phyloP scores from a whole-genome alignment of 345 rosid genomes.

The Clausena lansium region DNA sequence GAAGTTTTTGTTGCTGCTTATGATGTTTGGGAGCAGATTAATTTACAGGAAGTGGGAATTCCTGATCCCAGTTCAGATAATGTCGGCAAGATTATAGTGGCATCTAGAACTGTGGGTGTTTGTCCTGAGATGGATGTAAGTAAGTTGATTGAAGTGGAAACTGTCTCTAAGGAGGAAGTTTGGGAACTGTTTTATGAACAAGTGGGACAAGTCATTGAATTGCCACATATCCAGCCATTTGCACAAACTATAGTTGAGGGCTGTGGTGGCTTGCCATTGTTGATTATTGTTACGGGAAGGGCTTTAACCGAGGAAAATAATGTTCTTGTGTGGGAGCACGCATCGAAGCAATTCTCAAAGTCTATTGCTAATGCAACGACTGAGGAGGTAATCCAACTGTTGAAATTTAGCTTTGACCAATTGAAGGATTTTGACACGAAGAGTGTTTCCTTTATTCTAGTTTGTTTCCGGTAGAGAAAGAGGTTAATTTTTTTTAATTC shows the following conservation, averaged over 20 bases:
- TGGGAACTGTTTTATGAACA: conserved; percentile 16
- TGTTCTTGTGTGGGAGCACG: conserved; percentile 8
- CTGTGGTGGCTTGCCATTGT: conserved; percentile 12
- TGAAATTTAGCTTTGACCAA: conserved; percentile 9
- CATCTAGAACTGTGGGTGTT: conserved; percentile 7
- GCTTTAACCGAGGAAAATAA: conserved; percentile 2
- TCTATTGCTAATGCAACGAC: neutral
- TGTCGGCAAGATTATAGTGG: conserved; percentile 6
- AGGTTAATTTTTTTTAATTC: neutral
- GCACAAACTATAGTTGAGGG: conserved; percentile 12
- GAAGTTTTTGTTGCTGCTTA: conserved; percentile 20
- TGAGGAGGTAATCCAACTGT: neutral
- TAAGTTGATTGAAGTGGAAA: neutral
- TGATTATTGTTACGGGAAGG: neutral
- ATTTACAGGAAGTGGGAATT: conserved; percentile 14
- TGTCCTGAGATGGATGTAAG: neutral
- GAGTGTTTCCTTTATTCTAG: conserved; percentile 2
- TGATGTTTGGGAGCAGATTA: conserved; percentile 18
- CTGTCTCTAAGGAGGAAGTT: conserved; percentile 5
- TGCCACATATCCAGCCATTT: neutral
- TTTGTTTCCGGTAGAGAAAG: neutral
- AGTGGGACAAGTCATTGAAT: conserved; percentile 5
- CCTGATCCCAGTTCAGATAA: conserved; percentile 6
- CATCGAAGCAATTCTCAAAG: neutral
- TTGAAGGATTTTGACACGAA: conserved; percentile 7